Evolutionary conservation across 140 eudicot species (phyloP).

Genomic region (Ambrosia hybrid): DNA sequence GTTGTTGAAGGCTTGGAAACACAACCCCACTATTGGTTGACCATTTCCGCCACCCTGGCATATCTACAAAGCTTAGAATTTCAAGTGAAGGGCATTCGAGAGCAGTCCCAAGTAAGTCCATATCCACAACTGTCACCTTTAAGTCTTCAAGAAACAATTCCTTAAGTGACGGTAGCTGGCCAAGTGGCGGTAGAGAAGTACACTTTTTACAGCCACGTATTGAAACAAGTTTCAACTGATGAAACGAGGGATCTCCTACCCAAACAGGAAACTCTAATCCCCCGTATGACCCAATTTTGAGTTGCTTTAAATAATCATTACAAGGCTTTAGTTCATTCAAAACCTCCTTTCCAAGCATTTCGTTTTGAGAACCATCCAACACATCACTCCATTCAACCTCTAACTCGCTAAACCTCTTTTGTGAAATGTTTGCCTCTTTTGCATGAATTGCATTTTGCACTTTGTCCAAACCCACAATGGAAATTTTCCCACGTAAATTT

Average conservation of each 20-base stretch:
- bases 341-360: not conserved
- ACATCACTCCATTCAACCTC: not conserved
- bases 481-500: not conserved
- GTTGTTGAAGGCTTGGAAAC: constrained; percentile 7
- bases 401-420: not conserved
- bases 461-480: constrained; percentile 5
- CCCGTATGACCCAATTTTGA: not conserved
- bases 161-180: not conserved
- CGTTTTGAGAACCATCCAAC: not conserved
- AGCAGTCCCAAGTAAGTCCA: constrained; percentile 1
- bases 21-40: not conserved
- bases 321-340: not conserved
- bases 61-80: not conserved
- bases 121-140: not conserved
- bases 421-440: not conserved
- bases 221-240: not conserved
- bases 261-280: constrained; percentile 16
- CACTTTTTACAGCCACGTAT: not conserved
- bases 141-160: not conserved
- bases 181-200: constrained; percentile 1
- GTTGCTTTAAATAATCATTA: not conserved
- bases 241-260: constrained; percentile 9
- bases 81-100: constrained; percentile 17
- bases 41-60: constrained; percentile 12
- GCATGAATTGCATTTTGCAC: not conserved